These are phyloP conservation scores for Globisporangium canariense DNA, from an alignment of 352 stramenopile genomes.

Conservation along the genomic window DNA sequence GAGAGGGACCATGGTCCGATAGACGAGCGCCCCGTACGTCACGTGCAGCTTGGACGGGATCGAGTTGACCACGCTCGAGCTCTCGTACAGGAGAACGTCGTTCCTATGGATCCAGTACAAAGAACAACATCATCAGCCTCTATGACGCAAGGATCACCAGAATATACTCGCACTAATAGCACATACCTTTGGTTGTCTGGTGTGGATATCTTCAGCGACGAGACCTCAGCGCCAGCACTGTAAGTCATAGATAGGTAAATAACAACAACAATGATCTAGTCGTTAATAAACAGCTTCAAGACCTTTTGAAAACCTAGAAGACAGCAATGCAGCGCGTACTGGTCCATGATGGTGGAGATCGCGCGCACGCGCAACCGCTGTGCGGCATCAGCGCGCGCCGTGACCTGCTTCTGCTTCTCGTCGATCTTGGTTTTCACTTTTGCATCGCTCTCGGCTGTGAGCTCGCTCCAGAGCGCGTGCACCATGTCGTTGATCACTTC, in stretches of 20 bases:
- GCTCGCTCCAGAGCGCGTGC: constrained; percentile 58
- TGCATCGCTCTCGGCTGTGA: constrained; percentile 48
- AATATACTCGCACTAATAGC: no score
- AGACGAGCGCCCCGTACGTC: constrained; percentile 71
- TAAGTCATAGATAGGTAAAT: no score
- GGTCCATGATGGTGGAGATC: constrained; percentile 55
- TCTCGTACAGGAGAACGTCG: constrained; percentile 81
- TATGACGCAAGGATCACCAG: neutral
- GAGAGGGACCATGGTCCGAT: constrained; percentile 72
- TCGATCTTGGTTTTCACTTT: constrained; percentile 69
- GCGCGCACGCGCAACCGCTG: constrained; percentile 56
- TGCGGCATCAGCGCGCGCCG: constrained; percentile 48
- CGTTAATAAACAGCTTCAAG: neutral
- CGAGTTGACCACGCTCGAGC: constrained; percentile 70
- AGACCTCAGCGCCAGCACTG: constrained; percentile 46
- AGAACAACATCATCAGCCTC: neutral
- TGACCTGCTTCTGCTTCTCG: constrained; percentile 79
- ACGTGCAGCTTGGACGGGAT: constrained; percentile 70
- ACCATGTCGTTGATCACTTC: constrained; percentile 68
- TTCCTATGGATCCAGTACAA: constrained; percentile 22
- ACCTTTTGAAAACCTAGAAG: neutral
- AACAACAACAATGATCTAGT: no score
- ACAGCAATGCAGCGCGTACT: constrained; percentile 35
- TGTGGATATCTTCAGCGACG: constrained; percentile 34
- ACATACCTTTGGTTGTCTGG: constrained; percentile 19